Conservation (phyloP, 2,329 filamentous ascomycete species). For the Pseudonectria foliicola region DNA sequence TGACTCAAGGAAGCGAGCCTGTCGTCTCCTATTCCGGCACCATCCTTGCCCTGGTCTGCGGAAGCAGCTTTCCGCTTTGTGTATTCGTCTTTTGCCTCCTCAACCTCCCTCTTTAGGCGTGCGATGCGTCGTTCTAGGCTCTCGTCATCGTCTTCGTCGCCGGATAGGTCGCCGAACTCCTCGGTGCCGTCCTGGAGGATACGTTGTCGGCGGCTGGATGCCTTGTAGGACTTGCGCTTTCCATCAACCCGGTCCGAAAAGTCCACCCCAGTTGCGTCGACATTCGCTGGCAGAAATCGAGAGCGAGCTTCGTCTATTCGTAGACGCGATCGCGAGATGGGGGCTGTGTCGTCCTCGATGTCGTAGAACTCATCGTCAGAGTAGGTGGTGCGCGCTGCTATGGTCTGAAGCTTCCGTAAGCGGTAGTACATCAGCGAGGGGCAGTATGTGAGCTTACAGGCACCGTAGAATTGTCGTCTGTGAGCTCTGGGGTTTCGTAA, state of each 20-base stretch:
- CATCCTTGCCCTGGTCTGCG: constrained; percentile 38
- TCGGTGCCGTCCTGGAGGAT: constrained; percentile 56
- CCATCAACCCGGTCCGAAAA: constrained; percentile 83
- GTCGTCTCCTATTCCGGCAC: constrained; percentile 31
- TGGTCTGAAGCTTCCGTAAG: constrained; percentile 36
- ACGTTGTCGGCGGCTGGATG: constrained; percentile 59
- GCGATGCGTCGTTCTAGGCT: constrained; percentile 72
- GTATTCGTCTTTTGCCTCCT: constrained; percentile 61
- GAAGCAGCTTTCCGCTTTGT: constrained; percentile 45
- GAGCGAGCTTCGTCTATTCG: constrained; percentile 73
- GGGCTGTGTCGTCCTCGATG: constrained; percentile 54
- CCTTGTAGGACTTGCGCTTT: constrained; percentile 78
- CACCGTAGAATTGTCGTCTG: constrained; percentile 80
- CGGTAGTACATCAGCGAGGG: constrained; percentile 6
- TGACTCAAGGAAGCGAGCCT: constrained; percentile 60
- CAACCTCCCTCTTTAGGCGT: constrained; percentile 73
- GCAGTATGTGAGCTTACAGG: constrained; percentile 48
- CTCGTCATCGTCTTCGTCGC: constrained; percentile 66
- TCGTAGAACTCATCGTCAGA: constrained; percentile 59
- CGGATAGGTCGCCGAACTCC: constrained; percentile 67
- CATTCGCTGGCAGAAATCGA: constrained; percentile 66
- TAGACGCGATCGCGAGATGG: constrained; percentile 70
- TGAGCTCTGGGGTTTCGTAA: constrained; percentile 92
- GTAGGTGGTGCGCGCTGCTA: constrained; percentile 47
- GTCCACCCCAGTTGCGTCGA: constrained; percentile 73